Evolutionary conservation across 306 rosid species (phyloP), one percentile per base, ranked within the genome.

Genomic region (Canavalia ensiformis): DNA sequence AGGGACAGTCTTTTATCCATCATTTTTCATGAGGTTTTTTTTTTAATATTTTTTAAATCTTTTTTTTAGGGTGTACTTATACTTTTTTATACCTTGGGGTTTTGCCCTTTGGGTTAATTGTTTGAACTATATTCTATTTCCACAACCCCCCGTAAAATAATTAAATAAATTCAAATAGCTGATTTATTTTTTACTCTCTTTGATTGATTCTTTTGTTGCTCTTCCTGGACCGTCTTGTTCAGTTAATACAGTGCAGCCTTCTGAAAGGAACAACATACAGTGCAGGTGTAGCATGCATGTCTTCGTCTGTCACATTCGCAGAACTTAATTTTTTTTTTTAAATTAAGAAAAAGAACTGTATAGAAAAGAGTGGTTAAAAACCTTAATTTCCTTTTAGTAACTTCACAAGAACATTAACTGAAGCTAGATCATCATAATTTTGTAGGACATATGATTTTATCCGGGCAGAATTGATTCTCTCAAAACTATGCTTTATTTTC

Each of bases 251-350:
- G 82, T 78, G 58, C 86, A 85, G 77, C 74, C 88, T 72, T 76
- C 79, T 63, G 78, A 76, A 85, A 85, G 83, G 54, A 76, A 54
- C 74, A 79, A 64, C 68, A 56, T 29, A 44, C 4, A 49, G 30
- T 47, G 83, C 87, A 80, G 87, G 81, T 80, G 34, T 58, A 80
- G 89, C 87, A 87, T 87, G 89, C 89, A 80, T 83, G 87, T 72
- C 78, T 72, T 80, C 70, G 9, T 34, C 86, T 80, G 90, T 74
- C 90, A 78, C 18, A 0, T 75, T 84, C 10, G 4, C 79, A 81
- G 72, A 60, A 12, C 58, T 25, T 4, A 10, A 5, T 46, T 7
- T 77, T 52, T 25, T 18, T 72, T 76, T 81, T 45, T 45, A 60
- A 69, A 34, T 47, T 56, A 66, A 12, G 63, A 37, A 70, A 67